Percentiles rank a stretch among this genome's conserved stretches.
phyloP scores from a whole-genome alignment of 371 early-diverging fungal species.

The Mortierella sp. region DNA sequence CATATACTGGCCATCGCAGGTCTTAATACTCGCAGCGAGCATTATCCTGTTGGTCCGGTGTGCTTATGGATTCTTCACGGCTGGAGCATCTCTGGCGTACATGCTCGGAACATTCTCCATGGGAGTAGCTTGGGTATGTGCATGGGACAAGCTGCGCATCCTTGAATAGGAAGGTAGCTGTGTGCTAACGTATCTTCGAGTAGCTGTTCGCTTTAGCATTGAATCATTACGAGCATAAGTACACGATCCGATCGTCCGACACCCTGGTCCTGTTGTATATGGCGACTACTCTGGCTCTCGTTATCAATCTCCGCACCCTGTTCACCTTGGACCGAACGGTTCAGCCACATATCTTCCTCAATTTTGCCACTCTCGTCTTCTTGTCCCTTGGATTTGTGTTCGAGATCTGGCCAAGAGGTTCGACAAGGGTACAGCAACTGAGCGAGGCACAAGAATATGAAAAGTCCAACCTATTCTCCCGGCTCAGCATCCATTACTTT shows the following conservation, averaged over 20 bases:
- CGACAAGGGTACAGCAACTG: conserved; percentile 27
- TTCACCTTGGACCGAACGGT: not conserved
- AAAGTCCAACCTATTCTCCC: conserved; percentile 31
- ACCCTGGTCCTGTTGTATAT: conserved; percentile 20
- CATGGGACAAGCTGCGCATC: not conserved
- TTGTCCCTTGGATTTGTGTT: conserved; percentile 17
- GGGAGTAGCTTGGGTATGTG: conserved; percentile 36
- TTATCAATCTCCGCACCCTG: conserved; percentile 12
- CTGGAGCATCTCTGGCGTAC: not conserved
- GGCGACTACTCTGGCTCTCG: conserved; percentile 5
- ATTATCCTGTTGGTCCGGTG: conserved; percentile 11
- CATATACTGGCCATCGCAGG: conserved; percentile 49
- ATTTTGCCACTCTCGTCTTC: conserved; percentile 2
- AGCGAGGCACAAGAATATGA: conserved; percentile 26
- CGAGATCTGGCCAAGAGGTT: conserved; percentile 36
- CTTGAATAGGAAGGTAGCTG: no score
- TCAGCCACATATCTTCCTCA: not conserved
- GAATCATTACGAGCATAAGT: conserved; percentile 44
- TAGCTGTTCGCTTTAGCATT: conserved; percentile 23
- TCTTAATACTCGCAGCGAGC: conserved; percentile 4
- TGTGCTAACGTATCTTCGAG: not conserved
- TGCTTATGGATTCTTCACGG: not conserved
- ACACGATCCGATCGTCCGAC: conserved; percentile 41
- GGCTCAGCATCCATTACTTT: conserved; percentile 16
- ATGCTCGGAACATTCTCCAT: conserved; percentile 8